Conservation (phyloP, 768 basidiomycete species). For the Pleurotus citrinopileatus region DNA sequence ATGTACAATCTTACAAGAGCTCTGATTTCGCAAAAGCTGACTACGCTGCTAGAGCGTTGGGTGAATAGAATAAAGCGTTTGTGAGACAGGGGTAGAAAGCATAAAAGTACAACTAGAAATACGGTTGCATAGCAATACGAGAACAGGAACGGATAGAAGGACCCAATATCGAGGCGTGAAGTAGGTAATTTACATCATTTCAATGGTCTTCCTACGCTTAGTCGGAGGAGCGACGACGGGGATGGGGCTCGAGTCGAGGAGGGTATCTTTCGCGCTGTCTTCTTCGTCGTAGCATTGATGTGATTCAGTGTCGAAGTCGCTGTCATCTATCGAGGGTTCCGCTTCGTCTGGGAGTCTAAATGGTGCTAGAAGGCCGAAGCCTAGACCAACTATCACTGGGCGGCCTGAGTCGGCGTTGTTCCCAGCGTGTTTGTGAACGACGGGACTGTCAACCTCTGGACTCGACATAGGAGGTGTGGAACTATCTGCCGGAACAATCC, state of each 20-base stretch:
- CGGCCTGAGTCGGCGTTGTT: background rate
- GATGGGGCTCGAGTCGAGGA: background rate
- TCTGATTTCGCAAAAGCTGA: too few species aligned
- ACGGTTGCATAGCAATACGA: conserved; percentile 10
- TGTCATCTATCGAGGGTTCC: conserved; percentile 21
- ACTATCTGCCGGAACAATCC: conserved; percentile 22
- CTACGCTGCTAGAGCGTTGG: background rate
- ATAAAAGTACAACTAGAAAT: conserved; percentile 4
- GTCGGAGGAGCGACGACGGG: conserved; percentile 12
- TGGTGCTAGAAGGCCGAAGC: conserved; percentile 54
- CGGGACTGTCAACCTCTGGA: conserved; percentile 50
- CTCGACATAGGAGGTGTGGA: conserved; percentile 26
- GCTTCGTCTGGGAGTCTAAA: conserved; percentile 42
- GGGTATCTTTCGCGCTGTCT: conserved; percentile 16
- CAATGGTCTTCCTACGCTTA: conserved; percentile 13
- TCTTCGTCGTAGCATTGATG: conserved; percentile 25
- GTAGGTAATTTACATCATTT: background rate
- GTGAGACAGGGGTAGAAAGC: background rate
- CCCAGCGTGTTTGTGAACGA: conserved; percentile 25
- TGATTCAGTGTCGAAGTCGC: conserved; percentile 29
- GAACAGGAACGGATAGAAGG: conserved; percentile 1
- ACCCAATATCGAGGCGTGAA: background rate
- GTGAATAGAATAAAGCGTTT: background rate
- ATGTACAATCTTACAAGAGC: background rate
- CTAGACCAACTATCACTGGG: conserved; percentile 32